phyloP scores from a whole-genome alignment of 2,329 filamentous ascomycete species.

The Aphanoascus verrucosus region DNA sequence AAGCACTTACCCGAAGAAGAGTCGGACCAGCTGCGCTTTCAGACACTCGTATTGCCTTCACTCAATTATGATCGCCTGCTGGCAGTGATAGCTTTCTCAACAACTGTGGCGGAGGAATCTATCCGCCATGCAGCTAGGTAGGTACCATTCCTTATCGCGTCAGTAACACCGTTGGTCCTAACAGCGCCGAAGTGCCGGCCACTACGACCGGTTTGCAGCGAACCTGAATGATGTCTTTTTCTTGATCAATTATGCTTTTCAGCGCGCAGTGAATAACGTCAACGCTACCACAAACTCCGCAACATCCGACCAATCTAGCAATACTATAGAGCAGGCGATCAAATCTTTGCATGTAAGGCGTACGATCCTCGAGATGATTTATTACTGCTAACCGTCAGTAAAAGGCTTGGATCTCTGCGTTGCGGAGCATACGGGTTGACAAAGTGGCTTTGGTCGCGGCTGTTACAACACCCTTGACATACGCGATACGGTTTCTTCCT shows the following conservation, averaged over 20 bases:
- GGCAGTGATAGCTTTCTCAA: conserved; percentile 31
- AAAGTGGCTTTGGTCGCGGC: conserved; percentile 3
- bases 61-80: conserved; percentile 28
- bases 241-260: conserved; percentile 29
- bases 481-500: conserved; percentile 17
- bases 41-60: conserved; percentile 26
- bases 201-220: conserved; percentile 18
- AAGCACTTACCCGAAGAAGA: conserved; percentile 29
- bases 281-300: conserved; percentile 16
- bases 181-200: conserved; percentile 12
- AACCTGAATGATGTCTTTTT: conserved; percentile 31
- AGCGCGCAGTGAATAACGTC: conserved; percentile 23
- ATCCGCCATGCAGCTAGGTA: conserved; percentile 16
- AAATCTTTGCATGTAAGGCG: conserved; percentile 29
- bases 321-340: conserved; percentile 27
- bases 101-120: conserved; percentile 34
- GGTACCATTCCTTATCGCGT: background rate
- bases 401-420: conserved; percentile 16
- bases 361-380: background rate
- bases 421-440: conserved; percentile 12
- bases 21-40: conserved; percentile 24
- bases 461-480: conserved; percentile 10
- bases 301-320: conserved; percentile 12
- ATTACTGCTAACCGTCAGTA: background rate
- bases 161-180: background rate